Conservation (phyloP, 140 eudicot genomes). For the Anethum foeniculum region DNA sequence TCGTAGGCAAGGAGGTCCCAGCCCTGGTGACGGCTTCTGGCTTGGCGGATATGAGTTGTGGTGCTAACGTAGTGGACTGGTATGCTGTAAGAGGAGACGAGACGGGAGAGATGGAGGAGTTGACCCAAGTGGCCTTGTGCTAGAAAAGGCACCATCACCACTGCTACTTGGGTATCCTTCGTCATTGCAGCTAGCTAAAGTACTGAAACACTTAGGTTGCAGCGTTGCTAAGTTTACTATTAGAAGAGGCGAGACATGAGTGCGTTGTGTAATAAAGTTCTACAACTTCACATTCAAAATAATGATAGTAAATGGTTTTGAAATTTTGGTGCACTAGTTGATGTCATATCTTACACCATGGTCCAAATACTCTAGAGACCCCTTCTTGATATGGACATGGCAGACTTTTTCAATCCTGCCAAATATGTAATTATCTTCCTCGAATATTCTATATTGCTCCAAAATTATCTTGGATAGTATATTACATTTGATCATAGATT, state of each 20-base stretch:
- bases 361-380: background rate
- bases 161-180: constrained; percentile 14
- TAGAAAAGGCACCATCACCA: constrained; percentile 53
- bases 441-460: background rate
- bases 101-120: constrained; percentile 57
- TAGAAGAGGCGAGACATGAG: too few relatives aligned
- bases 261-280: too few relatives aligned
- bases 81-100: constrained; percentile 41
- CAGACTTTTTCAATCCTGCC: background rate
- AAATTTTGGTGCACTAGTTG: too few relatives aligned
- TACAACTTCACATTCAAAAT: too few relatives aligned
- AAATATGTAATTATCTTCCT: background rate
- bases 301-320: too few relatives aligned
- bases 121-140: constrained; percentile 73
- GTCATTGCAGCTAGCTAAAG: background rate
- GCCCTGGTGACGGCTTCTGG: constrained; percentile 40
- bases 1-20: constrained; percentile 28
- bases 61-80: constrained; percentile 52
- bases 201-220: background rate
- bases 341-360: too few relatives aligned
- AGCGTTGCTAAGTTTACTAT: too few relatives aligned
- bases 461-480: background rate
- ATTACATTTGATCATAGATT: background rate
- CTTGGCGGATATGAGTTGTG: constrained; percentile 45
- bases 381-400: background rate